A percentile compares a stretch with the other conserved stretches of the same genome.
These are phyloP conservation scores for Brassica nigra DNA, from an alignment of 345 rosid species.

Conservation along the genomic window DNA sequence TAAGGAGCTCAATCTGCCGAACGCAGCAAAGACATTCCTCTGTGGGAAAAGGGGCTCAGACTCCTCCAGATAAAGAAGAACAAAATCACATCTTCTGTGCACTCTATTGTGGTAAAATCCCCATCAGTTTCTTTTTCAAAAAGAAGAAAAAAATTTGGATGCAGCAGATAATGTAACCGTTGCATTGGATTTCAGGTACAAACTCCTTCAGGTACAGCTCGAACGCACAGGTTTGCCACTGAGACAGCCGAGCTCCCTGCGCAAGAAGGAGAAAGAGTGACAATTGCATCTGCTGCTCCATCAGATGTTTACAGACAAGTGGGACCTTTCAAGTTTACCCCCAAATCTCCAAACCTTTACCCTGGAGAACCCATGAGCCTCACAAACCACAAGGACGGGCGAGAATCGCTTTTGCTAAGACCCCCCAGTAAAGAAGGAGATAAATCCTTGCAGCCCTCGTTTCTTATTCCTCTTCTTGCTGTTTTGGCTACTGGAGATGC, in stretches of 20 bases:
- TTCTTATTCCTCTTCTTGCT: constrained; percentile 69
- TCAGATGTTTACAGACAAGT: constrained; percentile 66
- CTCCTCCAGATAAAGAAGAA: constrained; percentile 73
- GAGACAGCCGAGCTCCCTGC: constrained; percentile 91
- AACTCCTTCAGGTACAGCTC: constrained; percentile 84
- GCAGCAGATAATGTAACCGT: neutral
- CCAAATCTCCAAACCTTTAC: constrained; percentile 73
- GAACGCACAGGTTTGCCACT: constrained; percentile 90
- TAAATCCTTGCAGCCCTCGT: constrained; percentile 59
- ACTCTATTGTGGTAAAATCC: constrained; percentile 80
- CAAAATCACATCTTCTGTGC: constrained; percentile 73
- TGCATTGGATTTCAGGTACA: constrained; percentile 56
- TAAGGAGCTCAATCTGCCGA: constrained; percentile 99
- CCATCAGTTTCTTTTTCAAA: neutral
- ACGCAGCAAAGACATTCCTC: constrained; percentile 99
- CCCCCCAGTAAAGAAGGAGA: constrained; percentile 75
- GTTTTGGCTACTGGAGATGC: constrained; percentile 89
- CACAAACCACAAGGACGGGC: constrained; percentile 80
- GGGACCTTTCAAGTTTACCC: constrained; percentile 79
- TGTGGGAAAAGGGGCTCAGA: constrained; percentile 87
- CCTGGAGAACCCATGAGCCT: constrained; percentile 92
- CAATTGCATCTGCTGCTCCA: constrained; percentile 88
- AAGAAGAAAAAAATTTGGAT: neutral
- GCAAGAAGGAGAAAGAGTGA: constrained; percentile 94
- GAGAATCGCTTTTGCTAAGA: constrained; percentile 64